Evolutionary conservation across 2,329 filamentous ascomycete genomes (phyloP), one percentile per base, ranked within the genome.

Genomic region (Trichoderma arundinaceum): DNA sequence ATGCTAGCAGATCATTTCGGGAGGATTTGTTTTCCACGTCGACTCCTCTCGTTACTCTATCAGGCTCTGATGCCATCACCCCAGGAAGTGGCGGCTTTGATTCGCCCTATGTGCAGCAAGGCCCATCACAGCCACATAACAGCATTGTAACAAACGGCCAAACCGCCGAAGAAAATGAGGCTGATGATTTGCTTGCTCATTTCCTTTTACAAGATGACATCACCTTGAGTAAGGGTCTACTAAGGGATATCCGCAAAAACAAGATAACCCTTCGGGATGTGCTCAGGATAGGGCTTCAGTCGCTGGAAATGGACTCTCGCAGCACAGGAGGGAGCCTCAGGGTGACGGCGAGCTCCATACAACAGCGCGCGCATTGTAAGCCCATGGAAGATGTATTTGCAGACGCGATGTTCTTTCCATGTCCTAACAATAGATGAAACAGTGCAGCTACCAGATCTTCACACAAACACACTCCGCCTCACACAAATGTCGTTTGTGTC

Each of bases 401-500:
- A 39, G 43, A 8, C n/a, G 22, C 15, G 17, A 7, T 33, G 7
- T 10, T n/a, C 48, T 7, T 7, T 15, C 19, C 58, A 39, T 39
- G 32, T 8, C 28, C 41, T 41, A 43, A 64, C 39, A 54, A 46
- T 13, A 9, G 28, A 5, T 7, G 22, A 39, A 9, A 35, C 41
- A 64, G 61, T 53, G 12, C 53, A 43, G 13, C 63, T 65, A 9
- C 63, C 53, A 4, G 54, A 60, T 19, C 54, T 58, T 28, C 54
- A 60, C 22, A 35, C 35, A 15, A 59, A 65, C n/a, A 51, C 53
- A 15, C 43, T 65, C 10, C 63, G 63, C 22, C 28, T 65, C 35
- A 65, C 53, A 13, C 53, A 49, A 44, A 59, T 65, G 53, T 59
- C 63, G 9, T 65, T 65, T 51, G 53, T 65, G 9, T 33, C 63